Evolutionary conservation across 2,329 filamentous ascomycete species (phyloP).

Genomic region (Xylaria sp.): DNA sequence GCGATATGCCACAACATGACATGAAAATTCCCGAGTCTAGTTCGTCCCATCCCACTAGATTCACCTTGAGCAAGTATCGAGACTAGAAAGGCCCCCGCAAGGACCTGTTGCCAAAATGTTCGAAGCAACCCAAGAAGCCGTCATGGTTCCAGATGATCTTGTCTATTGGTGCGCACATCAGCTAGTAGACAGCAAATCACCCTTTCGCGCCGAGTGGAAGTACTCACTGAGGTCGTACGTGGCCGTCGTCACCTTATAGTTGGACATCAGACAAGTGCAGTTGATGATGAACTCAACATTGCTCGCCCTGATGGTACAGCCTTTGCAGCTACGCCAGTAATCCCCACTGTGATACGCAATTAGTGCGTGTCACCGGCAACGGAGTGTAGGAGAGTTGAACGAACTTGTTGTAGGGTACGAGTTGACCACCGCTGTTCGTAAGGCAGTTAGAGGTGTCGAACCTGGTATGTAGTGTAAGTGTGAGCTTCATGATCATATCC

Average conservation of each 20-base stretch:
- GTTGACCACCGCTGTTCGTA: slow-evolving; percentile 46
- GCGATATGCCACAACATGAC: slow-evolving; percentile 12
- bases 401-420: slow-evolving; percentile 42
- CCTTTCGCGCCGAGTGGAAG: neutral
- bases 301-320: slow-evolving; percentile 45
- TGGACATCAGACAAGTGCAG: slow-evolving; percentile 45
- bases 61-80: slow-evolving; percentile 2
- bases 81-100: slow-evolving; percentile 45
- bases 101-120: slow-evolving; percentile 53
- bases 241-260: slow-evolving; percentile 34
- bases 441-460: slow-evolving; percentile 52
- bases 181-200: slow-evolving; percentile 12
- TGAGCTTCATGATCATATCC: neutral
- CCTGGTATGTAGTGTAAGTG: slow-evolving; percentile 42
- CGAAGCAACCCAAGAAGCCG: slow-evolving; percentile 54
- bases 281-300: slow-evolving; percentile 42
- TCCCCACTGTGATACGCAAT: slow-evolving; percentile 43
- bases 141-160: slow-evolving; percentile 52
- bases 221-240: slow-evolving; percentile 48
- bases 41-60: slow-evolving; percentile 9
- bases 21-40: neutral
- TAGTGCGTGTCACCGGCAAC: too few species aligned
- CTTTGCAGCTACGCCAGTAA: slow-evolving; percentile 46
- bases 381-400: too few species aligned
- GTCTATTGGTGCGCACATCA: slow-evolving; percentile 44